Evolutionary conservation across 352 stramenopile genomes (phyloP).

Genomic region (Phytophthora vignae): DNA sequence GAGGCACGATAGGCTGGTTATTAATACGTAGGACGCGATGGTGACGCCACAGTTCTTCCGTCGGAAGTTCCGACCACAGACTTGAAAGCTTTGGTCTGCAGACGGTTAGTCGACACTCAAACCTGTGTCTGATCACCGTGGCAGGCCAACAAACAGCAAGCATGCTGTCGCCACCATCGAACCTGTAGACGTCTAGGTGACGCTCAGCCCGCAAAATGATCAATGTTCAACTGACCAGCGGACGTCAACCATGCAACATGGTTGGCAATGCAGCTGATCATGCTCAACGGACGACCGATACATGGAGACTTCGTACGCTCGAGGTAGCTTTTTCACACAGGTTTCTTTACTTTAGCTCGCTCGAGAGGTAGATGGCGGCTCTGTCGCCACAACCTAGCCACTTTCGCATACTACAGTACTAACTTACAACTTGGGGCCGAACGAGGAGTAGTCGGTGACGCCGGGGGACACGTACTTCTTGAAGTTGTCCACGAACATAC

Average conservation of each 20-base stretch:
- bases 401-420: slow-evolving; percentile 10
- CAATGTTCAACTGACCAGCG: no score
- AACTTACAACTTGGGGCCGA: slow-evolving; percentile 90
- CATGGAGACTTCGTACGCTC: no score
- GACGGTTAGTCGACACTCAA: neutral
- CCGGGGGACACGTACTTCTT: slow-evolving; percentile 95
- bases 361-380: slow-evolving; percentile 16
- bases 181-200: no score
- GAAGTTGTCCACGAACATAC: slow-evolving; percentile 98
- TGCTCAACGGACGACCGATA: no score
- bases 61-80: no score
- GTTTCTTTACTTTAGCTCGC: slow-evolving; percentile 27
- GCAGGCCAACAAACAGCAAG: no score
- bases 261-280: no score
- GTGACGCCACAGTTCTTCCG: no score
- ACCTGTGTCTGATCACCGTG: neutral
- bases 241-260: no score
- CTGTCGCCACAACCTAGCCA: neutral
- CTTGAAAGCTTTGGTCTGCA: no score
- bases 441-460: slow-evolving; percentile 96
- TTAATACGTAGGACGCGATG: neutral
- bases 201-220: no score
- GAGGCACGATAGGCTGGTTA: neutral
- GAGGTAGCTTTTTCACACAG: neutral
- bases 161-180: no score